Percentiles rank a stretch among this genome's conserved stretches.
These are phyloP conservation scores for Cadophora luteo-olivacea DNA, from an alignment of 2,329 filamentous ascomycete species.

Conservation along the genomic window DNA sequence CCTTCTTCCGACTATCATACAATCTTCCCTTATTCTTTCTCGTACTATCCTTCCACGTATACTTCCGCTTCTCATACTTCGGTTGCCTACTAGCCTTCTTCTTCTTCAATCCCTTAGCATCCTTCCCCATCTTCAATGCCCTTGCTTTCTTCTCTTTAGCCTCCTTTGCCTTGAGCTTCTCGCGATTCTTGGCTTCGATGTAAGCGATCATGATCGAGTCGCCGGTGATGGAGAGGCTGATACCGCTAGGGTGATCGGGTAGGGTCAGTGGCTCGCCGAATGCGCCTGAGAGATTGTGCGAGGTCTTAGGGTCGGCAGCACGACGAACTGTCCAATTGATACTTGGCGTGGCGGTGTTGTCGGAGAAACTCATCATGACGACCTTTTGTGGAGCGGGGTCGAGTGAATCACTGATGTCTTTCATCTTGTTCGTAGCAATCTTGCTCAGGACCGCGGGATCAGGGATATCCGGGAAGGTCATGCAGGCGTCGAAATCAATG, in stretches of 20 bases:
- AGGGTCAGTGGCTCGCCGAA: not conserved
- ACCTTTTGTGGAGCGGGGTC: too few relatives aligned
- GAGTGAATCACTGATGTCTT: not conserved
- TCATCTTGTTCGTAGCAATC: not conserved
- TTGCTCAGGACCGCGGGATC: not conserved
- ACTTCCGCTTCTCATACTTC: constrained; percentile 11
- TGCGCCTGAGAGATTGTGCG: not conserved
- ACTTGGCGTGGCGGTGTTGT: not conserved
- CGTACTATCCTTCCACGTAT: constrained; percentile 4
- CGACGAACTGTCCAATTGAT: not conserved
- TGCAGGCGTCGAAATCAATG: constrained; percentile 7
- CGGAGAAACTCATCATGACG: not conserved
- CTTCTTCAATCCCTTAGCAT: not conserved
- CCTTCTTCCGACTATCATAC: not conserved
- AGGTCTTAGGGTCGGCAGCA: not conserved
- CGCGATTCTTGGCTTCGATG: not conserved
- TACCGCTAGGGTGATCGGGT: not conserved
- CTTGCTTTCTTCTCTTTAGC: not conserved
- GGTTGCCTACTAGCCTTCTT: not conserved
- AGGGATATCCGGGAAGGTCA: not conserved
- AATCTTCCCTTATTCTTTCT: constrained; percentile 8
- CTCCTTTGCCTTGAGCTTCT: not conserved
- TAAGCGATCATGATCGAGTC: not conserved
- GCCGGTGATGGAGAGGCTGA: not conserved
- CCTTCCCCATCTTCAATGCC: not conserved